phyloP scores from a whole-genome alignment of 805 yeast genomes.

The Ogataea allantospora region DNA sequence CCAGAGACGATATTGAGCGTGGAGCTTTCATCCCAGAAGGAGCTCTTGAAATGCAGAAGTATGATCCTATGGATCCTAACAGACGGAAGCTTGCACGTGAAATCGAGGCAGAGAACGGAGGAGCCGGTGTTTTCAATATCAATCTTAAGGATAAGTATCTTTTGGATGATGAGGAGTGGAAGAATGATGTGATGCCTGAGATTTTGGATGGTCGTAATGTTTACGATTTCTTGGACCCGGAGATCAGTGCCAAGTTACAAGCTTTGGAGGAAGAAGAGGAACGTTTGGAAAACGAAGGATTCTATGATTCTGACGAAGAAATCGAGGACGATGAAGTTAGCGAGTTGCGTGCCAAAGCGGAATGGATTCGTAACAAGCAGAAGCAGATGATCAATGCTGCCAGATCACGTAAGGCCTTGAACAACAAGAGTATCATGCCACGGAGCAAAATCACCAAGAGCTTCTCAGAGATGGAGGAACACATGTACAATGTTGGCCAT shows the following conservation, averaged over 20 bases:
- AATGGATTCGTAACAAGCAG: constrained; percentile 94
- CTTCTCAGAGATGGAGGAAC: constrained; percentile 77
- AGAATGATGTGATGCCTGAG: constrained; percentile 96
- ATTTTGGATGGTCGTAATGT: constrained; percentile 93
- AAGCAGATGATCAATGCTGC: constrained; percentile 89
- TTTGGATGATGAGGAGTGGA: constrained; percentile 96
- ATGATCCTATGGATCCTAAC: constrained; percentile 77
- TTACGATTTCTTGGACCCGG: constrained; percentile 95
- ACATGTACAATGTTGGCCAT: constrained; percentile 87
- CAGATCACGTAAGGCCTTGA: constrained; percentile 79
- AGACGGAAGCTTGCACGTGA: constrained; percentile 83
- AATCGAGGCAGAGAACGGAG: constrained; percentile 92
- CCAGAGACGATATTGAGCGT: constrained; percentile 83
- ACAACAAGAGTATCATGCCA: constrained; percentile 86
- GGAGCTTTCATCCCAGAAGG: constrained; percentile 81
- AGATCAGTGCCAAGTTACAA: constrained; percentile 87
- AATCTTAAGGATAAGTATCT: constrained; percentile 90
- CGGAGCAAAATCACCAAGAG: constrained; percentile 82
- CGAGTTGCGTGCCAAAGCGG: constrained; percentile 80
- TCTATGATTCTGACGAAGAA: constrained; percentile 83
- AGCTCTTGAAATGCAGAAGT: constrained; percentile 57
- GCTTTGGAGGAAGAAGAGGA: constrained; percentile 98
- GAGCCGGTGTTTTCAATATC: constrained; percentile 96
- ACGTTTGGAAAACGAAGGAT: constrained; percentile 87
- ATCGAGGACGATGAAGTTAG: constrained; percentile 54